Conservation (phyloP, 257 asterid genomes). For the Linderniella brevidens region DNA sequence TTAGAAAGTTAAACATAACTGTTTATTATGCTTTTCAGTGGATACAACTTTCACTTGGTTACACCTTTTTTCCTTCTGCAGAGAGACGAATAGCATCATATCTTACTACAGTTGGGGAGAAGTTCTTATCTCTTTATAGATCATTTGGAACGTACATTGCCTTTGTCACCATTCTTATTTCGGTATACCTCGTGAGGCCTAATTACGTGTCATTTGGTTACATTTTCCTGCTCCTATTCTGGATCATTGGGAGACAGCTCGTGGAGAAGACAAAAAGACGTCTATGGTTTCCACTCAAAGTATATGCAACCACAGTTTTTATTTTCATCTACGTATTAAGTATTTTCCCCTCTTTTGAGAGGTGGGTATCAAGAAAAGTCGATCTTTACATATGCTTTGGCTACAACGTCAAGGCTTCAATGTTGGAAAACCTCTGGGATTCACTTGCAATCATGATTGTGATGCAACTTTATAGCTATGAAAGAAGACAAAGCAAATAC, state of each 20-base stretch:
- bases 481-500: constrained; percentile 83
- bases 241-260: constrained; percentile 92
- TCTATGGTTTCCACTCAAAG: constrained; percentile 92
- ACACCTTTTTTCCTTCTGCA: constrained; percentile 20
- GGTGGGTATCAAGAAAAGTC: constrained; percentile 60
- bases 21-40: too few species aligned
- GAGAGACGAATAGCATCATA: constrained; percentile 84
- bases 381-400: constrained; percentile 57
- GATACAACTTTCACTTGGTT: too few species aligned
- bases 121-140: constrained; percentile 66
- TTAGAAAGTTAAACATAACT: too few species aligned
- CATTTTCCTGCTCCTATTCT: constrained; percentile 80
- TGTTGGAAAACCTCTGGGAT: constrained; percentile 73
- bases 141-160: constrained; percentile 92
- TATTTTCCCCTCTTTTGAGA: constrained; percentile 68
- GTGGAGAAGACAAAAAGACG: constrained; percentile 75
- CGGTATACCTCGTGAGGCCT: constrained; percentile 77
- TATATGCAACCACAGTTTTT: constrained; percentile 58
- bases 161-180: constrained; percentile 72
- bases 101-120: constrained; percentile 79
- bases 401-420: constrained; percentile 48
- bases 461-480: constrained; percentile 98
- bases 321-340: constrained; percentile 56
- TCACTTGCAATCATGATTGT: constrained; percentile 80
- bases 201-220: constrained; percentile 82